Base-by-base conservation (phyloP, 139 green algal genomes). In the Chlamydomonas incerta region DNA sequence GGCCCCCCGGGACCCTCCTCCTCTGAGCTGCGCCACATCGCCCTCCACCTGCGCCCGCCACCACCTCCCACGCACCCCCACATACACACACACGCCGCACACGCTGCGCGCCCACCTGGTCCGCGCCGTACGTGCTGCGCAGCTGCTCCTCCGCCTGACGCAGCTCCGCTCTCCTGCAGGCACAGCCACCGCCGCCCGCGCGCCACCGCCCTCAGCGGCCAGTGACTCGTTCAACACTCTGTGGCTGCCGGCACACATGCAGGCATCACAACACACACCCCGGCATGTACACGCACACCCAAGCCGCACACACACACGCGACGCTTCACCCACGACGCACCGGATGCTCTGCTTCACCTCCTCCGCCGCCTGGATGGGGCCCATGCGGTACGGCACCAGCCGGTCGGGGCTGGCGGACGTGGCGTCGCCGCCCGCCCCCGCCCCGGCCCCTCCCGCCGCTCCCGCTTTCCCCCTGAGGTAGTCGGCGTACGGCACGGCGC, bases 401-500 rank as follows among this genome's bases (percentile, higher is more conserved):
- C 77, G 77, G 6, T 83, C 77, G 6, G 77, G 72, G 5, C 18
- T 26, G 55, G 18, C 8, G 55, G 41, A 15, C 33, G 26, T 34
- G 24, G 60, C 24, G 60, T 37, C n/a, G 15, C 65, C 65, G n/a
- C 65, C 13, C 9, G 65, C n/a, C 6, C 21, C 26, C 26, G 4
- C 26, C 60, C 21, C 18, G 28, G 37, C 29, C 65, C 33, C 46
- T 4, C 28, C 46, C 4, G 13, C 71, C 14, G 20, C 34, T 29
- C 6, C 14, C 33, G 9, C 13, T 73, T 34, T 15, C 24, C 23
- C 23, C 57, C 58, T 21, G 8, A 82, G 29, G 29, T 83, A 85
- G 35, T 85, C 79, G 8, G 1, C 10, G 79, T 85, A 85, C 63
- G 63, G 69, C 50, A 76, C 65, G 29, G 79, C 79, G 31, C 55